phyloP scores from a whole-genome alignment of 768 basidiomycete genomes.

The Kwoniella heveanensis region DNA sequence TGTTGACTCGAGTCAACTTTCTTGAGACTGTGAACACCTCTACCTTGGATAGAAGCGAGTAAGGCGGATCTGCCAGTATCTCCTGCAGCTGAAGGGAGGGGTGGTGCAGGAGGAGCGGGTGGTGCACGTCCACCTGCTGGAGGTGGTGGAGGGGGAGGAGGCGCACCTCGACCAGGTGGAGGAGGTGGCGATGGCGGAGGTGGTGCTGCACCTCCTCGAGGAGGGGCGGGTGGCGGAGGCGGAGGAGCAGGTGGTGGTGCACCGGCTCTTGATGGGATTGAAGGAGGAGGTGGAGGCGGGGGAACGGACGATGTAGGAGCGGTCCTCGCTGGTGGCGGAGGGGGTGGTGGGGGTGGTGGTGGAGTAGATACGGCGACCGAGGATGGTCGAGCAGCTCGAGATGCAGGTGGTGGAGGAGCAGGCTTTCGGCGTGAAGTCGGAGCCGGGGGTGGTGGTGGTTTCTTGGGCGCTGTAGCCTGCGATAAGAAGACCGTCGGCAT shows the following conservation, averaged over 20 bases:
- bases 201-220: conserved; percentile 29
- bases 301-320: conserved; percentile 34
- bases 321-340: conserved; percentile 59
- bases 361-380: conserved; percentile 52
- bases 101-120: conserved; percentile 40
- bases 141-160: conserved; percentile 45
- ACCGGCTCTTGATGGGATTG: conserved; percentile 22
- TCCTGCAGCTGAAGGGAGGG: conserved; percentile 38
- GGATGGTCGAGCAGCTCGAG: conserved; percentile 44
- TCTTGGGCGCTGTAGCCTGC: conserved; percentile 51
- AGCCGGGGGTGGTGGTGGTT: conserved; percentile 62
- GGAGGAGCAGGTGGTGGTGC: conserved; percentile 35
- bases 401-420: conserved; percentile 57
- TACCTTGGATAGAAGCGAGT: conserved; percentile 78
- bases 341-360: conserved; percentile 58
- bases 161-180: conserved; percentile 15
- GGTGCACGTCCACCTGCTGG: conserved; percentile 22
- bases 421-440: conserved; percentile 58
- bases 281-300: conserved; percentile 43
- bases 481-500: background rate
- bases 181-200: conserved; percentile 54
- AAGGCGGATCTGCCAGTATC: conserved; percentile 59
- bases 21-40: conserved; percentile 70
- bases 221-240: conserved; percentile 37
- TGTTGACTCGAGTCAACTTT: conserved; percentile 59